Base-by-base conservation (phyloP, 1,284 basidiomycete genomes). In the Sporisorium exsertum region DNA sequence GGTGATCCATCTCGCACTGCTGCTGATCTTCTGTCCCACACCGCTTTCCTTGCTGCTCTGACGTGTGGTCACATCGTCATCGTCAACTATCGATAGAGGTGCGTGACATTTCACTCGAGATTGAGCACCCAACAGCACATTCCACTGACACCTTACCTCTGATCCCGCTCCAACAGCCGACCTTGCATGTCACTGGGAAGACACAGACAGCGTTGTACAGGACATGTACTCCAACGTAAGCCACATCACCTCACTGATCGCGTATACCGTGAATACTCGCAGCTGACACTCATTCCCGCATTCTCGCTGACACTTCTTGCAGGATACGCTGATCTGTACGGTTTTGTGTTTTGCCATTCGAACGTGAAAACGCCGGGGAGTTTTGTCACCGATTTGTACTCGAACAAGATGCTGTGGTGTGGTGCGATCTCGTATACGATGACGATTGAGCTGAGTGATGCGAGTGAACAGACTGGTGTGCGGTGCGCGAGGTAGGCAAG, bases 121-220 rank as follows among this genome's bases (percentile, higher is more conserved):
- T 1, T 13, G 35, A 43, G 18, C 18, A 40, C 10, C 20, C n/a
- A 24, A 2, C 20, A 16, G 27, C 55, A 18, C n/a, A 33, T 20
- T 16, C 20, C 15, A 45, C 22, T 42, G 13, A 62, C 33, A 18
- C 33, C 16, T 29, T 24, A 15, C 15, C 8, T 45, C 13, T 43
- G n/a, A 18, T 32, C 24, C 24, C 53, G 22, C 50, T 20, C 1
- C 27, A 9, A 42, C 68, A 78, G 79, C 77, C 61, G 79, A 81
- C 51, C 58, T 79, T 6, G 72, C 75, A 5, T 81, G 79, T 46
- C 78, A 81, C 50, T 81, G 79, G 79, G 72, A 79, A 61, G 79
- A 81, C 51, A 52, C 60, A 9, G 79, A 81, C 33, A 58, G 58
- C 20, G 77, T 81, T n/a, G 52, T 76, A 1, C 74, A 76, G 22